Base-by-base conservation (phyloP, 78 protist genomes). In the Guillardia theta region DNA sequence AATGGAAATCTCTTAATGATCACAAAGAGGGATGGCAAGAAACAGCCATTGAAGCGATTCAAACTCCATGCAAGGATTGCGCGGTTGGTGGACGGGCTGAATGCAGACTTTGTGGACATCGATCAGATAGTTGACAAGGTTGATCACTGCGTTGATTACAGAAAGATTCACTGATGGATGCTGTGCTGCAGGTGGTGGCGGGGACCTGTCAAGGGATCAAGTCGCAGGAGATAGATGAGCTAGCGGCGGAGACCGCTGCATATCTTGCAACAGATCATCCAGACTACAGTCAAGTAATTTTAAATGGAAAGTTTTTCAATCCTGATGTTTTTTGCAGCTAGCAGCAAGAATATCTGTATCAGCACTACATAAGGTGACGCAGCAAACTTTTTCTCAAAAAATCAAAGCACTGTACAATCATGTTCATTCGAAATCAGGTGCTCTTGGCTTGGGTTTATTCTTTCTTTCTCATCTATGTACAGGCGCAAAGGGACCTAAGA, bases 361-460 rank as follows among this genome's bases (percentile, higher is more conserved):
- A 30, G 96, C 97, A 92, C 96, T 99, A 43, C 99, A 99, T 96
- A 98, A 98, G 96, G 99, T 99, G 48, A 99, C 98, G 94, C 98
- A 97, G 95, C 97, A 97, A 50, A 88, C 95, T 0, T 98, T 98
- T 93, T 4, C 95, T 3, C 96, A 96, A 44, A 95, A 96, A 44
- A 93, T 48, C 76, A 45, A 8, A 12, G 41, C n/a, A n/a, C 96
- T 97, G 58, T 88, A 96, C 95, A 12, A 64, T n/a, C 97, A 95
- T 95, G 92, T 97, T 9, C 47, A 97, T 93, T 96, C 15, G 36
- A 33, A 98, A 18, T 92, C 80, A 92, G 97, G 95, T 0, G 96
- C 95, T 37, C 62, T 21, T 53, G 62, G 33, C 33, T n/a, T n/a
- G n/a, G n/a, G n/a, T n/a, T n/a, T n/a, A n/a, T n/a, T n/a, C n/a